Evolutionary conservation across 1,284 basidiomycete genomes (phyloP).

Genomic region (Caloboletus inedulis): DNA sequence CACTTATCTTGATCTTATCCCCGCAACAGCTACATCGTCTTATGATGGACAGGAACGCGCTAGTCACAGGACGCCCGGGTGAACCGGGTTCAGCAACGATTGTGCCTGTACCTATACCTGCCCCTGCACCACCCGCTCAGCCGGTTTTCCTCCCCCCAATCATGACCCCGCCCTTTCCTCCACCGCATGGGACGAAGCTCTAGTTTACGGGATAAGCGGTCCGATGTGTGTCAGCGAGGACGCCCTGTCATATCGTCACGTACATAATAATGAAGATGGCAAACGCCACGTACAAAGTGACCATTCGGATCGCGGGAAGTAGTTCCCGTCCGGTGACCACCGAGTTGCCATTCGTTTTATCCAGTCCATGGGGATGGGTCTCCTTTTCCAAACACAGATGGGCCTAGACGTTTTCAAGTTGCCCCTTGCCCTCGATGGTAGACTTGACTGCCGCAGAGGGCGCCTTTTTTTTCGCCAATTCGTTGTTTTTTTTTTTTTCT

Average conservation of each 20-base stretch:
- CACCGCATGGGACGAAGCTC: conserved; percentile 32
- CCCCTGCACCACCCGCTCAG: conserved; percentile 21
- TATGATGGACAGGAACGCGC: conserved; percentile 65
- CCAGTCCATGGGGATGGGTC: not conserved
- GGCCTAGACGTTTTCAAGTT: not conserved
- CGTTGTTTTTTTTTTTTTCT: conserved; percentile 5
- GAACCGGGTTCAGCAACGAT: conserved; percentile 16
- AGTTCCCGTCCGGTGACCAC: conserved; percentile 1
- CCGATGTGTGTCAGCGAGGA: not conserved
- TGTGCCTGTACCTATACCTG: conserved; percentile 26
- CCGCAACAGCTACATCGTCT: conserved; percentile 51
- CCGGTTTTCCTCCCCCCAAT: conserved; percentile 30
- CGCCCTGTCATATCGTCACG: conserved; percentile 13
- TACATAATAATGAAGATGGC: conserved; percentile 18
- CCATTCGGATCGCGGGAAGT: conserved; percentile 15
- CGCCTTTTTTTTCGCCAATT: no score
- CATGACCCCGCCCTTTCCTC: conserved; percentile 33
- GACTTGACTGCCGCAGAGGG: no score
- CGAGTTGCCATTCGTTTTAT: not conserved
- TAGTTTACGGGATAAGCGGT: conserved; percentile 7
- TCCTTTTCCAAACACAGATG: conserved; percentile 8
- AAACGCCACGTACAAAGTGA: not conserved
- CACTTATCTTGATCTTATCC: conserved; percentile 20
- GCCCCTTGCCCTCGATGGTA: no score
- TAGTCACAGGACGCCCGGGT: conserved; percentile 42